Evolutionary conservation across 768 basidiomycete species (phyloP), one percentile per base, ranked within the genome.

Genomic region (Clitopilus hobsonii): DNA sequence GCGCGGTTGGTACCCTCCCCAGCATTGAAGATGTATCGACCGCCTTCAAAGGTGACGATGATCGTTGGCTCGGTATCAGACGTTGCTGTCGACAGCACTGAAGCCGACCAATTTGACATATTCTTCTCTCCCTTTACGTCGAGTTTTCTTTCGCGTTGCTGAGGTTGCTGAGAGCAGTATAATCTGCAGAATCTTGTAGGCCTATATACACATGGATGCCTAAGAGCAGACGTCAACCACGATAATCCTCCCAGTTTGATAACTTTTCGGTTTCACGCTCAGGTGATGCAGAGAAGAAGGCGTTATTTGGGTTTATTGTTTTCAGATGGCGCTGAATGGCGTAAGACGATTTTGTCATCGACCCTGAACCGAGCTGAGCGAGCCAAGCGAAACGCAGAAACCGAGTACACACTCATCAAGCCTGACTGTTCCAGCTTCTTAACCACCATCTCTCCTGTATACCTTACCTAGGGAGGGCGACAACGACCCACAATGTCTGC

Each of bases 11-110:
- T 84, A 56, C 88, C 88, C 69, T 97, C 94, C 6, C 91, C 87
- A 18, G 78, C 84, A 69, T 94, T 94, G 78, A 98, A 93, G 32
- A 95, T 77, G 61, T 94, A 98, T 61, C 91, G 89, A 11, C 81
- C 86, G 52, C 79, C 75, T 60, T 90, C 87, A 66, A 94, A 94
- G 0, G 79, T 76, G 60, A 96, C 69, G 56, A 89, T 71, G 23
- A 97, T 71, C 7, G 87, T 81, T 0, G 94, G 87, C 59, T 92
- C 85, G 1, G 94, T 90, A 71, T 98, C 95, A 51, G 83, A 82
- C 3, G 86, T 81, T 16, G 75, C 63, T 0, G 81, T 69, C 38
- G 79, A 81, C 53, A 86, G 70, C 24, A 87, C 81, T 3, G 81
- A 79, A 2, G 83, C 74, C 25, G 77, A 81, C 88, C 89, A 91